Evolutionary conservation across 148 eudicot species (phyloP), one percentile per base, ranked within the genome.

Genomic region (Bassia scoparia): DNA sequence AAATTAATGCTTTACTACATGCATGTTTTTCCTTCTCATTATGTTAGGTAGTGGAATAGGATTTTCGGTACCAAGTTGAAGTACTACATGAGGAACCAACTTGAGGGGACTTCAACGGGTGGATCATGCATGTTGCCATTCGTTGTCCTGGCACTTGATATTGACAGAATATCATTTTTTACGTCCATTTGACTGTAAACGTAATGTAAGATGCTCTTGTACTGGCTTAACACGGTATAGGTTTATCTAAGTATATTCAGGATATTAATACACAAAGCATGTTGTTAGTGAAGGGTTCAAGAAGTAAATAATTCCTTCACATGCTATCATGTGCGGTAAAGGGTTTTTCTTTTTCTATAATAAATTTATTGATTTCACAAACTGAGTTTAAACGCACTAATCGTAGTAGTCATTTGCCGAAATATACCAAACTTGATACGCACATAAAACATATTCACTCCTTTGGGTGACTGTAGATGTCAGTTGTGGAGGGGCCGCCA

Each of bases 11-110:
- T 10, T 27, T n/a, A 24, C 63, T 74, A 62, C 37, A 24, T 58
- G 67, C 63, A 44, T 66, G 60, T 54, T 54, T 53, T 43, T 54
- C 34, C 53, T 46, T 62, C 20, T 52, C 33, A 9, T 48, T 29
- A 38, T 67, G 29, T 23, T 74, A 94, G 98, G 99, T 95, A 65
- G 90, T 95, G 99, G 99, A 85, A 83, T n/a, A 82, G 99, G 99
- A 23, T 92, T 83, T 77, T n/a, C n/a, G 87, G 83, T 74, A n/a
- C 84, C 94, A 31, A 81, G 79, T n/a, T 74, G 97, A 91, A 24
- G 99, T n/a, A n/a, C 91, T 85, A 91, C 99, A 50, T 95, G n/a
- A n/a, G 99, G 99, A 95, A 76, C 97, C 94, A 37, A 76, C n/a
- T 87, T 41, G 83, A 88, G 67, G 90, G 88, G n/a, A n/a, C 31